Conservation (phyloP, 2,329 filamentous ascomycete species). For the Aschersonia sp. region DNA sequence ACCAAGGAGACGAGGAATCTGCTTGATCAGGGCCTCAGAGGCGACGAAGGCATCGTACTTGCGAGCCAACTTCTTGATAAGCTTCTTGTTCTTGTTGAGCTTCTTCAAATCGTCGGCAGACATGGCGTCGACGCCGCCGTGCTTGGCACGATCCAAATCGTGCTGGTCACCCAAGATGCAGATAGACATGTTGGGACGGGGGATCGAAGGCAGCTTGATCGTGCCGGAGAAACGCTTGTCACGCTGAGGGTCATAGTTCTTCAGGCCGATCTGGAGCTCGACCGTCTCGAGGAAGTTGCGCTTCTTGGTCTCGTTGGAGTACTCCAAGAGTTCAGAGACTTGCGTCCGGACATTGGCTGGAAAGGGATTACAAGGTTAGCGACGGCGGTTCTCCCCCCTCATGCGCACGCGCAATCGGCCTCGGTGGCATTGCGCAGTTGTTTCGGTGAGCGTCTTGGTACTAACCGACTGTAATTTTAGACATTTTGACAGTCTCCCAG, state of each 20-base stretch:
- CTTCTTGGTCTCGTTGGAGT: slow-evolving; percentile 92
- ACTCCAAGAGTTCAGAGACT: slow-evolving; percentile 85
- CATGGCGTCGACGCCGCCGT: slow-evolving; percentile 97
- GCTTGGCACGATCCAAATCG: slow-evolving; percentile 99
- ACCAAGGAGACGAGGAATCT: slow-evolving; percentile 98
- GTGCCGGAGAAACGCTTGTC: slow-evolving; percentile 99
- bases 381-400: neutral
- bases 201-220: slow-evolving; percentile 84
- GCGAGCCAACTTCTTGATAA: slow-evolving; percentile 99
- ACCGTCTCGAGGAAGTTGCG: slow-evolving; percentile 95
- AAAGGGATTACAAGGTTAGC: slow-evolving; percentile 14
- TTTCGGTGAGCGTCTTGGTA: neutral
- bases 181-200: slow-evolving; percentile 81
- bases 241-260: slow-evolving; percentile 99
- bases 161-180: slow-evolving; percentile 66
- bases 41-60: slow-evolving; percentile 99
- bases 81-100: slow-evolving; percentile 99
- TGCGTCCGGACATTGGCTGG: slow-evolving; percentile 85
- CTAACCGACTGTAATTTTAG: slow-evolving; percentile 67
- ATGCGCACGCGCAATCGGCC: no score
- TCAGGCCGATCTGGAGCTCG: slow-evolving; percentile 82
- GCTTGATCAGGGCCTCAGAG: slow-evolving; percentile 96
- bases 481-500: slow-evolving; percentile 83
- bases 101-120: slow-evolving; percentile 98
- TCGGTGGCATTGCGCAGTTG: no score